A percentile compares a stretch with the other conserved stretches of the same genome.
Conservation (phyloP, 202 grass and related monocot species). For the Saccharum hybrid region DNA sequence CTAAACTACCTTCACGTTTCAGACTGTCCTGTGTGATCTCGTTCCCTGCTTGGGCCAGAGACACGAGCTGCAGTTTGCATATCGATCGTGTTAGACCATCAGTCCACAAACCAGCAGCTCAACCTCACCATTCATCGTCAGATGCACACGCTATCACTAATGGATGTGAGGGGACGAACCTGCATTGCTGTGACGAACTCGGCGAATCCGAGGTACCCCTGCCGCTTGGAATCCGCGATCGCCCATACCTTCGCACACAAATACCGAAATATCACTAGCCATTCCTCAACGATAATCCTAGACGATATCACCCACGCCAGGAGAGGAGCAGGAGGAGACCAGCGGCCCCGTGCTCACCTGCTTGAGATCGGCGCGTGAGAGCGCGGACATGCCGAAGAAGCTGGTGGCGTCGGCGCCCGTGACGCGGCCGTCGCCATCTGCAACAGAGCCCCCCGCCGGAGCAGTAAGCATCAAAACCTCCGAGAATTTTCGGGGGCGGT, state of each 20-base stretch:
- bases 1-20: slow-evolving; percentile 57
- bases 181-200: slow-evolving; percentile 91
- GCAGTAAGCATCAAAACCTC: background rate
- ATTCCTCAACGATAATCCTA: background rate
- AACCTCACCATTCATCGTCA: background rate
- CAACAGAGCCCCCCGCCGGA: background rate
- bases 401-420: slow-evolving; percentile 77
- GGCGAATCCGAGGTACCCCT: slow-evolving; percentile 78
- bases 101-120: background rate
- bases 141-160: background rate
- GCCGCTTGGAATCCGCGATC: slow-evolving; percentile 78
- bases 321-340: background rate
- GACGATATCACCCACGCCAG: background rate
- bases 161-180: slow-evolving; percentile 36
- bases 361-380: slow-evolving; percentile 87
- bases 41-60: slow-evolving; percentile 77
- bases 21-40: slow-evolving; percentile 76
- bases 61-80: slow-evolving; percentile 69
- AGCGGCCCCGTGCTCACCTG: slow-evolving; percentile 54
- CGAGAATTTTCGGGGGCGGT: background rate
- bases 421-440: slow-evolving; percentile 83
- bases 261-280: background rate
- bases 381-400: slow-evolving; percentile 87
- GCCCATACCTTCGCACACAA: slow-evolving; percentile 75
- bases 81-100: background rate